Percentiles rank a stretch among this genome's conserved stretches.
Evolutionary conservation across 2,329 filamentous ascomycete genomes (phyloP).

Genomic region (Fusarium oligoseptatum): DNA sequence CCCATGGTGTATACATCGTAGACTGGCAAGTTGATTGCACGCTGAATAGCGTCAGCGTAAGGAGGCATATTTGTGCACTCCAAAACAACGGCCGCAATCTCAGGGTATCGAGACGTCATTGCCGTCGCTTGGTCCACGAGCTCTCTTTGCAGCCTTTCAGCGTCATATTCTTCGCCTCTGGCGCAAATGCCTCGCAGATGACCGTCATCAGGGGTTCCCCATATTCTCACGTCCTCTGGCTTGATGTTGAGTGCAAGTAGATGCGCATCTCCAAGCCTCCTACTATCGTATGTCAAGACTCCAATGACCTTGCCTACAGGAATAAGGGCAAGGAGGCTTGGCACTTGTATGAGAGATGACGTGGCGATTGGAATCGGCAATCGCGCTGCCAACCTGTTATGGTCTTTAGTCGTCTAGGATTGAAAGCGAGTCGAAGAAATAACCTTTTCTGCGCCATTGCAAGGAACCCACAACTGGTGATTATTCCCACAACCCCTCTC

Average conservation of each 20-base stretch:
- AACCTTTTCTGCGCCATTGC: conserved; percentile 53
- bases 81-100: conserved; percentile 42
- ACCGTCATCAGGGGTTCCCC: conserved; percentile 41
- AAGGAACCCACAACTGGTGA: conserved; percentile 57
- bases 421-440: neutral
- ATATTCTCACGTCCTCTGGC: conserved; percentile 34
- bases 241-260: conserved; percentile 41
- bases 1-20: conserved; percentile 55
- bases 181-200: conserved; percentile 37
- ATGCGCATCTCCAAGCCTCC: conserved; percentile 39
- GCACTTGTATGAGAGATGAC: conserved; percentile 53
- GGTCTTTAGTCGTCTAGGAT: neutral
- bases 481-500: conserved; percentile 52
- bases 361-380: conserved; percentile 54
- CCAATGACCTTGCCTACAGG: conserved; percentile 44
- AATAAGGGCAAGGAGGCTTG: conserved; percentile 47
- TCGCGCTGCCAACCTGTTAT: conserved; percentile 46
- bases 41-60: conserved; percentile 50
- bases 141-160: conserved; percentile 35
- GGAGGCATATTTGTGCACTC: conserved; percentile 56
- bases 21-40: conserved; percentile 46
- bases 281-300: conserved; percentile 50
- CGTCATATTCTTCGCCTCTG: conserved; percentile 33
- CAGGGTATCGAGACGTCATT: conserved; percentile 24
- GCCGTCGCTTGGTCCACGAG: conserved; percentile 34